Base-by-base conservation (phyloP, 495 filamentous ascomycete species). In the Annulohypoxylon moriforme region DNA sequence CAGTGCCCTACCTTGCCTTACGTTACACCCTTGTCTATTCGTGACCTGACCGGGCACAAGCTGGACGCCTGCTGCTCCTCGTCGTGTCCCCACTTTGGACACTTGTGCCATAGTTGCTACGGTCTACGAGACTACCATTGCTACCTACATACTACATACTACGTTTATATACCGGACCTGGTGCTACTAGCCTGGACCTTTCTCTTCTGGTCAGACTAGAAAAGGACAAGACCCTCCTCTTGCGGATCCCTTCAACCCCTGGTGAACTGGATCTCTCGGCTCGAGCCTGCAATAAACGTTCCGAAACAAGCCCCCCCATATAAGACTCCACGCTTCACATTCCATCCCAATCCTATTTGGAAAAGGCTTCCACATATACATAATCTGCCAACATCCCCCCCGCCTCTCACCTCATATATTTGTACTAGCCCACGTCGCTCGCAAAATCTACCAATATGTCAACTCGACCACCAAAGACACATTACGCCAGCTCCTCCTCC, bases 401-500 rank as follows among this genome's bases (percentile, higher is more conserved):
- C 50, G 57, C 52, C 64, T 24, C 61, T 55, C 53, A 27, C 58
- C 50, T 53, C 55, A 60, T 66, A 60, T n/a, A 46, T 42, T 47
- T 34, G 49, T 52, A 47, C 33, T 68, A 68, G 60, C 27, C 50
- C 33, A 58, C 64, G 65, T 36, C 56, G 38, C 57, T 34, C 42
- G 10, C 18, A 56, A 16, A 69, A 4, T 25, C 49, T 34, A 42
- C 47, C 71, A 73, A 58, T 58, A 83, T 83, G 81, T 77, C 81
- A 60, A 75, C 75, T 61, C 78, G 81, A 63, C 75, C 77, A 62
- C 57, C 69, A 38, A 78, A 75, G 56, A 70, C 75, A 10, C 76
- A 77, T 33, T 84, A 83, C 68, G 69, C 78, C 53, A 81, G 75
- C 71, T 81, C 80, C 3, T 77, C 81, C 3, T 78, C 81, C 13